Evolutionary conservation across 2,329 filamentous ascomycete species (phyloP).

Genomic region (Monilinia vaccinii-corymbosi): DNA sequence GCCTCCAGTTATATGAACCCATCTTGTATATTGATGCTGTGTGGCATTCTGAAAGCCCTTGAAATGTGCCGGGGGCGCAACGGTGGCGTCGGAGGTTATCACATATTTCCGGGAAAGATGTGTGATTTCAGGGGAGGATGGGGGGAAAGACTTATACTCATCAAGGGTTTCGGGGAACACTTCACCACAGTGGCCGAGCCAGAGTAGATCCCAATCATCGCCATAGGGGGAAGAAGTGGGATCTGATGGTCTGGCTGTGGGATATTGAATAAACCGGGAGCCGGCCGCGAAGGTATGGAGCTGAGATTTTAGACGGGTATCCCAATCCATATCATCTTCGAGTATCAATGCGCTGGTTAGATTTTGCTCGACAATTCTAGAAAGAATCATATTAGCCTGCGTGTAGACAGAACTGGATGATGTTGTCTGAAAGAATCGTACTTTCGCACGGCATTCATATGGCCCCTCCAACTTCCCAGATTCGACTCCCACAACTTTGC

Average conservation of each 20-base stretch:
- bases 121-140: background rate
- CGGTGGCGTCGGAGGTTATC: constrained; percentile 23
- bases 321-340: constrained; percentile 39
- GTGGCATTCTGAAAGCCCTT: constrained; percentile 11
- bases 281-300: constrained; percentile 23
- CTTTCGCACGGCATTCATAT: constrained; percentile 32
- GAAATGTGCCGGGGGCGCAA: constrained; percentile 17
- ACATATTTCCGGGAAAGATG: constrained; percentile 16
- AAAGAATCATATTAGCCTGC: background rate
- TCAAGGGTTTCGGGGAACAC: constrained; percentile 13
- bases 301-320: constrained; percentile 31
- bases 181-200: constrained; percentile 32
- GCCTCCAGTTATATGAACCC: constrained; percentile 24
- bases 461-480: constrained; percentile 35
- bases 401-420: fast-evolving
- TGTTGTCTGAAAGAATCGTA: background rate
- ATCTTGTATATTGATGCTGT: constrained; percentile 14
- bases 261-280: constrained; percentile 7
- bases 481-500: constrained; percentile 23
- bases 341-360: constrained; percentile 34
- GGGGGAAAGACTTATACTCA: background rate
- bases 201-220: constrained; percentile 32
- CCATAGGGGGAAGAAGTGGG: constrained; percentile 23
- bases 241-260: background rate
- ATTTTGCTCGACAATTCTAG: constrained; percentile 28